Base-by-base conservation (phyloP, 176 grass and related monocot species). In the Cymbopogon citratus region DNA sequence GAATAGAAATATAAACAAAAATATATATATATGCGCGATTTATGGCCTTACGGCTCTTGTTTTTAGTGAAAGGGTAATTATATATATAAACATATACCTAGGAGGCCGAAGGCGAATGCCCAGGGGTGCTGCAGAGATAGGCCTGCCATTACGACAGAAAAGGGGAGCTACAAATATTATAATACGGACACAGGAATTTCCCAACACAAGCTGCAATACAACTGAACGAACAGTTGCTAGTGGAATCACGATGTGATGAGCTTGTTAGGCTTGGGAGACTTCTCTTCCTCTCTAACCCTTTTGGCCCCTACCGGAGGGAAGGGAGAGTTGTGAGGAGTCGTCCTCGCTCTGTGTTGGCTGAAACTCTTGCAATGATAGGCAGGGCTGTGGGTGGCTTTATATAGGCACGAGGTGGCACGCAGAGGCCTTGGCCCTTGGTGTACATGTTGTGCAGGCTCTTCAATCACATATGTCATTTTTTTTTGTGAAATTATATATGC, bases 101-200 rank as follows among this genome's bases (percentile, higher is more conserved):
- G 79, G 63, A 94, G 77, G 76, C 91, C 91, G 68, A 94, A 94
- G 3, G 75, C 23, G 35, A 94, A 91, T 5, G 87, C 91, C 88
- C 84, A 90, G 13, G 91, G 91, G 10, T 93, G 88, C 2, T 93
- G 66, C 34, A 90, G 11, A 3, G 91, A 88, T 34, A 93, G 85
- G 61, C 88, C 85, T 31, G 73, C 81, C 91, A 93, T 93, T 73
- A 31, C 13, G 80, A 77, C 71, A 52, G 16, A 49, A 70, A 45
- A 36, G 49, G 57, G 57, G 35, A 40, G 16, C 18, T 38, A 68
- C 9, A 34, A n/a, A 43, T 11, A 43, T 11, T 29, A n/a, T 46
- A 10, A 26, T 15, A 19, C 3, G 11, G 5, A 10, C 26, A 18
- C 54, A 71, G 49, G 60, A 48, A 46, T 29, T 73, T 61, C 5